Conservation (phyloP, 2,329 filamentous ascomycete species). For the Penicillium digitatum region DNA sequence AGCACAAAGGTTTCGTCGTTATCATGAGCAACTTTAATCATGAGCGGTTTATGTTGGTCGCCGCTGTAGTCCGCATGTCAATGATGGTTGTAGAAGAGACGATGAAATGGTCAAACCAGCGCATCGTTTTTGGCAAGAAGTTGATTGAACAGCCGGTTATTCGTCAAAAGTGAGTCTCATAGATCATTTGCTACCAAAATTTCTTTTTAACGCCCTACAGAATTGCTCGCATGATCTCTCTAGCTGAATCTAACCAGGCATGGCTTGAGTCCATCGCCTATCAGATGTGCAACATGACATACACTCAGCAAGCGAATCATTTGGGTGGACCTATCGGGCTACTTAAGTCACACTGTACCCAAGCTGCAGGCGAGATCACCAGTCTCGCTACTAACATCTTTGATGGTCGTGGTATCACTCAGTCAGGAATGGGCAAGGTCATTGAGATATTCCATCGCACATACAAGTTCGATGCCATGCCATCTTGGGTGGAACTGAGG, state of each 20-base stretch:
- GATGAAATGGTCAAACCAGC: slow-evolving; percentile 84
- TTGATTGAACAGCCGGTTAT: slow-evolving; percentile 81
- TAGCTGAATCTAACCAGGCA: slow-evolving; percentile 75
- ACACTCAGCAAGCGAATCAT: slow-evolving; percentile 68
- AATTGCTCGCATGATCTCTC: slow-evolving; percentile 81
- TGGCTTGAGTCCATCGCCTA: slow-evolving; percentile 83
- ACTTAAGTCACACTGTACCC: slow-evolving; percentile 73
- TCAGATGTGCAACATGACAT: slow-evolving; percentile 83
- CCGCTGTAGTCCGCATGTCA: slow-evolving; percentile 60
- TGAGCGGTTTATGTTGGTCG: slow-evolving; percentile 73
- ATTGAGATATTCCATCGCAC: slow-evolving; percentile 82
- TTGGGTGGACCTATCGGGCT: slow-evolving; percentile 78
- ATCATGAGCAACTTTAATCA: slow-evolving; percentile 89
- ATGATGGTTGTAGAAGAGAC: slow-evolving; percentile 75
- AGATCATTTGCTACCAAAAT: not conserved
- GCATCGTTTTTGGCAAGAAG: slow-evolving; percentile 76
- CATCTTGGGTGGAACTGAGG: slow-evolving; percentile 75
- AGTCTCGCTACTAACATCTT: slow-evolving; percentile 84
- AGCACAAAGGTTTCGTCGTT: slow-evolving; percentile 81
- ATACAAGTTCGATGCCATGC: slow-evolving; percentile 75
- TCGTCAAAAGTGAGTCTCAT: slow-evolving; percentile 61
- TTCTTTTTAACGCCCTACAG: slow-evolving; percentile 33
- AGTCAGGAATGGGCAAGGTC: slow-evolving; percentile 75
- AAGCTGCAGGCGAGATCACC: slow-evolving; percentile 75
- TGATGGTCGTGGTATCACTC: slow-evolving; percentile 74